Percentiles rank a stretch among this genome's conserved stretches.
Evolutionary conservation across 2,329 filamentous ascomycete genomes (phyloP).

Genomic region (Aspergillus hiratsukae): DNA sequence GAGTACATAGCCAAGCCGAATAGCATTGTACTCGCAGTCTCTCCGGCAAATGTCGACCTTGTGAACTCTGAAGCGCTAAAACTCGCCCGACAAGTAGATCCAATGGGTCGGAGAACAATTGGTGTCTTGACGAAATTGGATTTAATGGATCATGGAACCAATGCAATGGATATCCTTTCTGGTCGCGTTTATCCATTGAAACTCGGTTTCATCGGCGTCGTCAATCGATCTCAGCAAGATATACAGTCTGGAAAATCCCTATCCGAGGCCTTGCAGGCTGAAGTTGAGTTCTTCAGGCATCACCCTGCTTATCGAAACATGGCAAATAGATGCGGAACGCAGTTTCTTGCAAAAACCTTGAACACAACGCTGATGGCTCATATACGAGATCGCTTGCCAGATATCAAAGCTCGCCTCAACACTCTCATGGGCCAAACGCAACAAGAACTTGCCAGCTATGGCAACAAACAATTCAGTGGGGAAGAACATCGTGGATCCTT

Average conservation of each 20-base stretch:
- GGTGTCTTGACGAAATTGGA: slow-evolving; percentile 96
- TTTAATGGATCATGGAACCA: slow-evolving; percentile 97
- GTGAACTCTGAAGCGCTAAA: slow-evolving; percentile 98
- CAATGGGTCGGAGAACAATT: slow-evolving; percentile 89
- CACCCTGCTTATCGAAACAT: slow-evolving; percentile 98
- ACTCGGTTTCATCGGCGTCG: slow-evolving; percentile 94
- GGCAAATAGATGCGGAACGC: slow-evolving; percentile 85
- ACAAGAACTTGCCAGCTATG: slow-evolving; percentile 95
- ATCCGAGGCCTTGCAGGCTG: slow-evolving; percentile 81
- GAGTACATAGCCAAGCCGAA: slow-evolving; percentile 99
- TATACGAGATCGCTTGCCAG: slow-evolving; percentile 89
- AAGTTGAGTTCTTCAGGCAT: slow-evolving; percentile 93
- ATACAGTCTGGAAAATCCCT: slow-evolving; percentile 96
- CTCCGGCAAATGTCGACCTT: slow-evolving; percentile 94
- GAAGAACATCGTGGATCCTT: slow-evolving; percentile 94
- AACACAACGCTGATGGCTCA: slow-evolving; percentile 95
- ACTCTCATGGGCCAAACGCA: slow-evolving; percentile 99
- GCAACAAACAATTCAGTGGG: slow-evolving; percentile 94
- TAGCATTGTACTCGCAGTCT: slow-evolving; percentile 94
- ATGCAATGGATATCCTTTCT: slow-evolving; percentile 95
- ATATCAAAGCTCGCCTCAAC: slow-evolving; percentile 96
- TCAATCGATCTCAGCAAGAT: slow-evolving; percentile 97
- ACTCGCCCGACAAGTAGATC: slow-evolving; percentile 92
- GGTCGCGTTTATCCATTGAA: slow-evolving; percentile 95
- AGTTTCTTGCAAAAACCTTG: slow-evolving; percentile 88